Base-by-base conservation (phyloP, 176 grass and related monocot genomes). In the Avena sativa region DNA sequence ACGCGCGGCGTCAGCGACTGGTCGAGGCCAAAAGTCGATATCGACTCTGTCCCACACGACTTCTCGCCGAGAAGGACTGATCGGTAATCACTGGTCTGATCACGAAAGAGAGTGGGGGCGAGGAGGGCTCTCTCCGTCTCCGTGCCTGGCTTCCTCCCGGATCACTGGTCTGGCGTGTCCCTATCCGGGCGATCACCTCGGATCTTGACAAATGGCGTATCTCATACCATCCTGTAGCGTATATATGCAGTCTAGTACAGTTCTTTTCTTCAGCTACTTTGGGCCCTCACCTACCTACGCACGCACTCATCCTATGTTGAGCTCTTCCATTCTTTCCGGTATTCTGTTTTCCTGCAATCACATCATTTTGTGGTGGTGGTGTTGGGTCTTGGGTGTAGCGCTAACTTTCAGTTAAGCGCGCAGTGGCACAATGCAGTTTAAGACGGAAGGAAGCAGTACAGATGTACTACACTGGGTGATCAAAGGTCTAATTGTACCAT, bases 311-410 rank as follows among this genome's bases (percentile, higher is more conserved):
- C 12, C 2, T 32, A 9, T 20, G 1, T 50, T 0, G 32, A 4
- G 32, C 70, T 68, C 48, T 9, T 74, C 69, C 72, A n/a, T 32
- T 57, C 15, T 46, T 63, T 55, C 46, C 9, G 2, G 9, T 32
- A 26, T 74, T 26, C 7, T 7, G 2, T 49, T 38, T 12, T 30
- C 52, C 9, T 15, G 1, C 1, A 3, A 51, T 51, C 10, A 16
- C 12, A 56, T 10, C 70, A 43, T 62, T 81, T 61, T 49, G 6
- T 71, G n/a, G 79, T 76, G 20, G 77, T 74, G 46, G 6, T 47
- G 44, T 0, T 2, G 8, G n/a, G 43, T 8, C 0, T 47, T 47
- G 46, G 9, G 20, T 12, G 12, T 46, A 12, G 26, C 8, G 72
- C 9, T 34, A 2, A 5, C 61, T 57, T 69, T 78, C 5, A 17